phyloP scores from a whole-genome alignment of 345 rosid species.

The Psidium friedrichsthalianum region DNA sequence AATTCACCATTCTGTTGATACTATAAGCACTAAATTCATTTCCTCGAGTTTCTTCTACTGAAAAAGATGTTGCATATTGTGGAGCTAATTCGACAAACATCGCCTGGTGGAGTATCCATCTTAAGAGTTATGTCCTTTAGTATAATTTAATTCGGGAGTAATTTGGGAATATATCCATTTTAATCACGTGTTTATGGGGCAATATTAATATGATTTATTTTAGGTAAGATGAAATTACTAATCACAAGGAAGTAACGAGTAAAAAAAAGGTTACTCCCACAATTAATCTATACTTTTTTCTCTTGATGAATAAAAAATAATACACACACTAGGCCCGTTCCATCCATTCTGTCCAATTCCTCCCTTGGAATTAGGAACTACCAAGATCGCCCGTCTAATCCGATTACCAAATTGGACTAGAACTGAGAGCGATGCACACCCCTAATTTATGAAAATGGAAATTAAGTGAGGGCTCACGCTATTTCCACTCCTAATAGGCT shows the following conservation, averaged over 20 bases:
- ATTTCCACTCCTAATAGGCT: no score
- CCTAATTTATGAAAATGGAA: not conserved
- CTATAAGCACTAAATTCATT: not conserved
- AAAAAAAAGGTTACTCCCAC: not conserved
- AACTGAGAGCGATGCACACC: not conserved
- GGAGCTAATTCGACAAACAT: not conserved
- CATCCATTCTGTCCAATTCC: not conserved
- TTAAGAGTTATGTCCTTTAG: not conserved
- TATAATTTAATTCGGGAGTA: not conserved
- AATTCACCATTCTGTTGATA: not conserved
- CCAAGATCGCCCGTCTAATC: not conserved
- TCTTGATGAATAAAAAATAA: not conserved
- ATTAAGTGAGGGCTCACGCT: not conserved
- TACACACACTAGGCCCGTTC: not conserved
- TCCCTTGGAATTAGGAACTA: not conserved
- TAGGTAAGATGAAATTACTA: not conserved
- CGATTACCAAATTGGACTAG: rapidly evolving
- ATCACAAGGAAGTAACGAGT: not conserved
- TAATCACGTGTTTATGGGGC: not conserved
- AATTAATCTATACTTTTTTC: not conserved
- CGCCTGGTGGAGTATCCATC: not conserved
- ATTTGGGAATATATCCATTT: not conserved
- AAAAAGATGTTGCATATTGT: not conserved
- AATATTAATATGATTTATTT: not conserved
- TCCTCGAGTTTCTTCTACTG: not conserved